These are phyloP conservation scores for Suhomyces panamericanus DNA, from an alignment of 1,139 yeast genomes.

Conservation along the genomic window DNA sequence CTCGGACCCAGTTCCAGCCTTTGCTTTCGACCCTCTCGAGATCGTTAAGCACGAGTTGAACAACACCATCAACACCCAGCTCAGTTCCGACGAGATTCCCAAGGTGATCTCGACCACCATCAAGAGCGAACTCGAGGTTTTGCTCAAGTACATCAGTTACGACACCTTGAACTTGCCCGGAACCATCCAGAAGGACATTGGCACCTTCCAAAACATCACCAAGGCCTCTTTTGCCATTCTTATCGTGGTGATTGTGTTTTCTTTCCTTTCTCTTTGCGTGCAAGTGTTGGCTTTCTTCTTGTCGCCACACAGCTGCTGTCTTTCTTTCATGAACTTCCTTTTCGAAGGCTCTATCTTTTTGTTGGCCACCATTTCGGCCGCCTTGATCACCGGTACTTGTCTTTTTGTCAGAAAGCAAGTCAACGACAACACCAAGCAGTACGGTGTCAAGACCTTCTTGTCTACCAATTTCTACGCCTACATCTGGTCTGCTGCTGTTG, in stretches of 20 bases:
- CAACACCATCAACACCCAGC: conserved; percentile 27
- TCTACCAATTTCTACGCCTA: conserved; percentile 46
- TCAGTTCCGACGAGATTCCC: conserved; percentile 23
- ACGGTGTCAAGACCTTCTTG: conserved; percentile 39
- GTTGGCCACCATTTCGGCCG: conserved; percentile 35
- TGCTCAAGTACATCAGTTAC: conserved; percentile 32
- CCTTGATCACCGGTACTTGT: conserved; percentile 37
- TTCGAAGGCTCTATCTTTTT: conserved; percentile 35
- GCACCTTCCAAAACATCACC: conserved; percentile 35
- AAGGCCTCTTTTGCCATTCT: conserved; percentile 25
- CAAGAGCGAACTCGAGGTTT: conserved; percentile 27
- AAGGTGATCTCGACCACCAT: conserved; percentile 20
- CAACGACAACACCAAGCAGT: conserved; percentile 31
- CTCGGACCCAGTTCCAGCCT: conserved; percentile 50
- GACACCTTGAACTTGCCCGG: conserved; percentile 43
- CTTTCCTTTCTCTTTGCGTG: conserved; percentile 40
- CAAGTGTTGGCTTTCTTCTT: conserved; percentile 40
- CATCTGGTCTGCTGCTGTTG: conserved; percentile 43
- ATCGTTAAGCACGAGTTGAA: conserved; percentile 47
- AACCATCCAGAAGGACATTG: conserved; percentile 31
- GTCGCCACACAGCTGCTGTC: conserved; percentile 40
- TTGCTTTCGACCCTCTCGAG: conserved; percentile 52
- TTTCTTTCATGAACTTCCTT: conserved; percentile 42
- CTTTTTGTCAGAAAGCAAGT: conserved; percentile 31
- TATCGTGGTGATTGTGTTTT: conserved; percentile 32